Conservation (phyloP, 306 rosid genomes). For the Quercus engelmannii region DNA sequence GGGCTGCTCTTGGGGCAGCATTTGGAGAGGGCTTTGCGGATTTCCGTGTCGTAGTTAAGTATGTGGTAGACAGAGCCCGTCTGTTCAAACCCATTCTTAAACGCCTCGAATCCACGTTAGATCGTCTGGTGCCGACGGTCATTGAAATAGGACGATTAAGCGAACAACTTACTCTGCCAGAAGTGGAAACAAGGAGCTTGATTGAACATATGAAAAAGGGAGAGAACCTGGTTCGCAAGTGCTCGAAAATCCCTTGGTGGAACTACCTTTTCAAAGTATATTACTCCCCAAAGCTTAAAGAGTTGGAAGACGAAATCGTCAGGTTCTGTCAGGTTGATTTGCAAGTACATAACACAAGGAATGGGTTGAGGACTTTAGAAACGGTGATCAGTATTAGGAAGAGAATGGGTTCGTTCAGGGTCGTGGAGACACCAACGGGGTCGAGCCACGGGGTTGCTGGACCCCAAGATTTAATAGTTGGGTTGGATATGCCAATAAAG, state of each 20-base stretch:
- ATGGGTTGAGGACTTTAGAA: background rate
- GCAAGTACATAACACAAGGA: slow-evolving; percentile 17
- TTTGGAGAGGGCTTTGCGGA: slow-evolving; percentile 20
- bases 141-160: slow-evolving; percentile 22
- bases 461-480: background rate
- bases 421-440: background rate
- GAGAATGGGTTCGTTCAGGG: background rate
- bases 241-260: slow-evolving; percentile 31
- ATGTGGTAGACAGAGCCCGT: slow-evolving; percentile 17
- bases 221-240: slow-evolving; percentile 22
- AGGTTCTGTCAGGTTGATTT: slow-evolving; percentile 14
- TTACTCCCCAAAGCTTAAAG: slow-evolving; percentile 34
- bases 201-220: slow-evolving; percentile 19
- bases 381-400: too few relatives aligned
- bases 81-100: slow-evolving; percentile 28
- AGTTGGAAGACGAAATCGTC: slow-evolving; percentile 9
- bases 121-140: slow-evolving; percentile 10
- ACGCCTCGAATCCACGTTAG: slow-evolving; percentile 11
- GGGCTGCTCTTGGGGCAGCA: slow-evolving; percentile 21
- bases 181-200: slow-evolving; percentile 13
- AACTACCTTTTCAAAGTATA: slow-evolving; percentile 10
- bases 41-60: slow-evolving; percentile 3
- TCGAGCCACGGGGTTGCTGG: too few relatives aligned
- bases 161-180: background rate
- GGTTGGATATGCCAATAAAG: slow-evolving; percentile 24